Base-by-base conservation (phyloP, 1,139 yeast genomes). In the Magnusiomyces tetraspermus region DNA sequence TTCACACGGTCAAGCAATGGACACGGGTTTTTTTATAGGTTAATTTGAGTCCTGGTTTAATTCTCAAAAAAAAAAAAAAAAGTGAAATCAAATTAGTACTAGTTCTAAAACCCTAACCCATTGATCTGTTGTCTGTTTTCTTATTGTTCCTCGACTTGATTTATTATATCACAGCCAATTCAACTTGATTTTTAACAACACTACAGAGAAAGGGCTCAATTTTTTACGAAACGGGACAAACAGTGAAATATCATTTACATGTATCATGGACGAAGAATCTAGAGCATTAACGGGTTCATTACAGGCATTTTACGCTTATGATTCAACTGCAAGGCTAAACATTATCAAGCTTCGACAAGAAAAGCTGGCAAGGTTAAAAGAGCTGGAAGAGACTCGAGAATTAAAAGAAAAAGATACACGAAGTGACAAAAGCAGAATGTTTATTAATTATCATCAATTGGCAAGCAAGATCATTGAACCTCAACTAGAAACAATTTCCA, bases 401-500 rank as follows among this genome's bases (percentile, higher is more conserved):
- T 26, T 19, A 23, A 41, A 36, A n/a, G n/a, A n/a, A n/a, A n/a
- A n/a, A n/a, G n/a, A n/a, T 42, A 26, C 22, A 17, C 15, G 11
- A 30, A 15, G 28, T 45, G 19, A 24, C 30, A 11, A 46, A 46
- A 6, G 33, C 33, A 6, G 33, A 28, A 28, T 6, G 23, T n/a
- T 10, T 28, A 28, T 21, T 6, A 41, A 56, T 38, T 59, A 61
- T 49, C 50, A 56, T 48, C 26, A 48, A 19, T 48, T 53, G 46
- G 58, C 63, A 3, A 54, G 53, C 15, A 30, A 51, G 30, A 54
- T 56, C 41, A 53, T 61, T 13, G 44, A 53, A 8, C 42, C 64
- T 5, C 78, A 83, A 59, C 61, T 81, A 1, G 66, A 69, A 1
- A 64, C 73, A 17, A 58, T 85, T 23, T 70, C 69, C 48, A 67